Evolutionary conservation across 2,329 filamentous ascomycete species (phyloP).

Genomic region (Bipolaris oryzae): DNA sequence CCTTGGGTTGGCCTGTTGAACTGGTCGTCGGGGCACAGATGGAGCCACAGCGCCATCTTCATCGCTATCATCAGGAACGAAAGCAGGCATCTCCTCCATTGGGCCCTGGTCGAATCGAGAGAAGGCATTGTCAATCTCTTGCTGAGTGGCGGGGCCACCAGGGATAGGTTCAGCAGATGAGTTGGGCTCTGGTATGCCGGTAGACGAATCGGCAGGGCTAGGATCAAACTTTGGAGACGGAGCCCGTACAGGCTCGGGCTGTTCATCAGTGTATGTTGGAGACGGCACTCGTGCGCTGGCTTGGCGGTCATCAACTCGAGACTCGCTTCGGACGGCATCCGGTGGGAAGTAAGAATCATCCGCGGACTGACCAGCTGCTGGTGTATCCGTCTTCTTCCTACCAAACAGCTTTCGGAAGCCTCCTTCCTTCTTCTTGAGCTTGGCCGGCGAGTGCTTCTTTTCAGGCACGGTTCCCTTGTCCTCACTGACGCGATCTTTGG

Average conservation of each 20-base stretch:
- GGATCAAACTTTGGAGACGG: constrained; percentile 34
- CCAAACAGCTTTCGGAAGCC: constrained; percentile 51
- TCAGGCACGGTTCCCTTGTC: constrained; percentile 22
- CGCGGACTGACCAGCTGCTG: constrained; percentile 22
- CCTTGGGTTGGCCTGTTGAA: constrained; percentile 20
- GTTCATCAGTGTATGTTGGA: constrained; percentile 28
- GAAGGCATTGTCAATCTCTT: constrained; percentile 66
- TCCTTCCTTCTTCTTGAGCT: constrained; percentile 46
- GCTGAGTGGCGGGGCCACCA: constrained; percentile 64
- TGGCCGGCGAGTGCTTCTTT: constrained; percentile 44
- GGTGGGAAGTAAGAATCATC: constrained; percentile 27
- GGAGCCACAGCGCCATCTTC: constrained; percentile 34
- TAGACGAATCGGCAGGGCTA: constrained; percentile 33
- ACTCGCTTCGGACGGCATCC: constrained; percentile 33
- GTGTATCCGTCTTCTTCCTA: constrained; percentile 44
- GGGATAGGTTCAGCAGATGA: constrained; percentile 62
- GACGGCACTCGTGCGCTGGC: constrained; percentile 34
- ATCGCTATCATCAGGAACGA: constrained; percentile 62
- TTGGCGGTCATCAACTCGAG: constrained; percentile 32
- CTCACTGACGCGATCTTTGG: constrained; percentile 27
- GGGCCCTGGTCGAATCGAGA: constrained; percentile 87
- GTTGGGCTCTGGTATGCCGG: constrained; percentile 21
- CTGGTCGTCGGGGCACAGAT: constrained; percentile 31
- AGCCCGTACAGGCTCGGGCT: constrained; percentile 26
- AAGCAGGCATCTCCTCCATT: constrained; percentile 82